phyloP scores from a whole-genome alignment of 345 rosid species.

The Adansonia digitata region DNA sequence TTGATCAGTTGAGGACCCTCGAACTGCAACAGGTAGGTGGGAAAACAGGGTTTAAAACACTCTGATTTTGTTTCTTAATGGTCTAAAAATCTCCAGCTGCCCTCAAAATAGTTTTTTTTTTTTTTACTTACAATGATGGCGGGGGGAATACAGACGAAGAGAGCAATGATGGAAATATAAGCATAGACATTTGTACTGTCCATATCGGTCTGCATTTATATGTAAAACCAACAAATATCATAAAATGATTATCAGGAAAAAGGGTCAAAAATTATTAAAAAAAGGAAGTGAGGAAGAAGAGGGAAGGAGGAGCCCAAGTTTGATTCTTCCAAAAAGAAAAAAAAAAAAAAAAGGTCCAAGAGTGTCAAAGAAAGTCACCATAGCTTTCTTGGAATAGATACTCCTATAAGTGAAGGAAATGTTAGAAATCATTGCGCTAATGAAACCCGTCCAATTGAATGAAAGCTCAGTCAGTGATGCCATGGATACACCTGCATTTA shows the following conservation, averaged over 20 bases:
- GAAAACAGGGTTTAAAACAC: neutral
- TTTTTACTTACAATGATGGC: constrained; percentile 85
- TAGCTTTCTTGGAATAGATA: constrained; percentile 93
- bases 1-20: constrained; percentile 84
- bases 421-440: too few relatives aligned
- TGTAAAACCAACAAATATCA: neutral
- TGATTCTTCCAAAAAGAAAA: neutral
- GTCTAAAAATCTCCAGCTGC: neutral
- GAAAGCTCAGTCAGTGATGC: too few relatives aligned
- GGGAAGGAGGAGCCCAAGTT: neutral
- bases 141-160: too few relatives aligned
- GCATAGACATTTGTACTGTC: too few relatives aligned
- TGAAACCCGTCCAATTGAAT: too few relatives aligned
- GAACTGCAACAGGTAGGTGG: constrained; percentile 36
- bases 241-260: neutral
- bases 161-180: too few relatives aligned
- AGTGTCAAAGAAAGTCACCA: constrained; percentile 43
- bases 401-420: too few relatives aligned
- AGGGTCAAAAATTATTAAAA: neutral
- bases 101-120: neutral
- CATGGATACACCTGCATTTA: too few relatives aligned
- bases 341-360: too few relatives aligned
- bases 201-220: constrained; percentile 52
- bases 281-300: too few relatives aligned
- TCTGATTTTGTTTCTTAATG: neutral